Evolutionary conservation across 805 yeast species (phyloP).

Genomic region (Wickerhamiella musiphila): DNA sequence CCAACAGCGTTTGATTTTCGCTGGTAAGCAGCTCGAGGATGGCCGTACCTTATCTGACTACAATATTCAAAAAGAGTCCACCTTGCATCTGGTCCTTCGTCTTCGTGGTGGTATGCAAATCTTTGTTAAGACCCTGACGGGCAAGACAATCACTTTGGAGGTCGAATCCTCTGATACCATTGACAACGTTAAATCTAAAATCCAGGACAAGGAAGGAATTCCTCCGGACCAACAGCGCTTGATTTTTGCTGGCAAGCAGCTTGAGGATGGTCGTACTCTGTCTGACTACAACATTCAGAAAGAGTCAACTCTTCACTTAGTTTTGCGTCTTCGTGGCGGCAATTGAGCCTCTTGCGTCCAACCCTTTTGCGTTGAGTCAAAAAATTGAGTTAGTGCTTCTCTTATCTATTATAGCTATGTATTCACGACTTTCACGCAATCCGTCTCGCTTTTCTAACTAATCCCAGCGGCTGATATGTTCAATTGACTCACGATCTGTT

Average conservation of each 20-base stretch:
- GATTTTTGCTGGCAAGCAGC: constrained; percentile 89
- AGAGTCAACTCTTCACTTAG: constrained; percentile 74
- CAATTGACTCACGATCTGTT: too few relatives aligned
- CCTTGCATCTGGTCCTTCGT: constrained; percentile 69
- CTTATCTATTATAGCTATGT: too few relatives aligned
- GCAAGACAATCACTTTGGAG: constrained; percentile 79
- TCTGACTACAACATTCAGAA: constrained; percentile 91
- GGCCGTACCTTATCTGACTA: constrained; percentile 89
- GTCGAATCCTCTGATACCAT: constrained; percentile 89
- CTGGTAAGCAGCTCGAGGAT: constrained; percentile 92
- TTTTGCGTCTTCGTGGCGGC: constrained; percentile 76
- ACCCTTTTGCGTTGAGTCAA: too few relatives aligned
- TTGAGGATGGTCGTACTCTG: constrained; percentile 85
- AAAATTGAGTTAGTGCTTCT: too few relatives aligned
- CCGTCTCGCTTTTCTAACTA: too few relatives aligned
- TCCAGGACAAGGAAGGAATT: constrained; percentile 89
- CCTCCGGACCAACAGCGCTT: constrained; percentile 94
- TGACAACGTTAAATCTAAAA: constrained; percentile 85
- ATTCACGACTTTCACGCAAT: too few relatives aligned
- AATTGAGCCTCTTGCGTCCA: constrained; percentile 23
- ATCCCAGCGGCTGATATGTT: too few relatives aligned
- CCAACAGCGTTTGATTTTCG: constrained; percentile 88
- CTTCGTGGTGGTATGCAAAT: constrained; percentile 75
- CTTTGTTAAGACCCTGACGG: constrained; percentile 98
- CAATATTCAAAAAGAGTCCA: constrained; percentile 90